Evolutionary conservation across 164 flowering plant species (phyloP), one percentile per base, ranked within the genome.

Genomic region (Stephania cephalantha): DNA sequence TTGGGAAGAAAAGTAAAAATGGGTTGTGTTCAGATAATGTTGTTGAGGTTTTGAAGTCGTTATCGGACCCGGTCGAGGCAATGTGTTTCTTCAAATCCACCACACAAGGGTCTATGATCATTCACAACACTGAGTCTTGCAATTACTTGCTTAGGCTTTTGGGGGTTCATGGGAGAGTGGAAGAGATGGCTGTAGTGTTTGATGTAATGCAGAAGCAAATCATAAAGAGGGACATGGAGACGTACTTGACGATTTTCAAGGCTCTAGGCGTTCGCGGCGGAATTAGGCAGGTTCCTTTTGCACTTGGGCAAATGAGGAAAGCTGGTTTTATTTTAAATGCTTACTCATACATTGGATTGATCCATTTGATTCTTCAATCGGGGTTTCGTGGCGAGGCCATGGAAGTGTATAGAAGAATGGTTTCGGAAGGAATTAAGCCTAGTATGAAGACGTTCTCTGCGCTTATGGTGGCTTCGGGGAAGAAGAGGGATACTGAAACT

Each of bases 401-500:
- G 78, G 82, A 79, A 71, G 89, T 90, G 46, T 91, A 95, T 76
- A 84, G 87, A 77, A 85, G 89, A 79, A 87, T 89, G 96, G 78
- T 93, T 25, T 85, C 85, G 0, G 97, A 93, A 80, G 90, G 88
- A 53, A 76, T 88, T 68, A 91, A 84, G 78, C 97, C 97, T 66
- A 95, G 96, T 78, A 79, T 93, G 67, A 93, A 91, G 83, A 87
- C 99, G n/a, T 91, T 87, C 76, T 95, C 98, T 11, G 92, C 97
- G 0, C 94, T 95, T 71, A 91, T 95, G 99, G 95, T 90, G 52
- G 96, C 97, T 42, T 76, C 69, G 45, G 98, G 98, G 67, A 95
- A 89, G 88, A 83, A 89, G 78, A 89, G 89, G 84, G 90, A 92
- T 79, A 79, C 79, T 65, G 85, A 86, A 72, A 84, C 89, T 4